Evolutionary conservation across 2,329 filamentous ascomycete species (phyloP).

Genomic region (Colletotrichum limetticola): DNA sequence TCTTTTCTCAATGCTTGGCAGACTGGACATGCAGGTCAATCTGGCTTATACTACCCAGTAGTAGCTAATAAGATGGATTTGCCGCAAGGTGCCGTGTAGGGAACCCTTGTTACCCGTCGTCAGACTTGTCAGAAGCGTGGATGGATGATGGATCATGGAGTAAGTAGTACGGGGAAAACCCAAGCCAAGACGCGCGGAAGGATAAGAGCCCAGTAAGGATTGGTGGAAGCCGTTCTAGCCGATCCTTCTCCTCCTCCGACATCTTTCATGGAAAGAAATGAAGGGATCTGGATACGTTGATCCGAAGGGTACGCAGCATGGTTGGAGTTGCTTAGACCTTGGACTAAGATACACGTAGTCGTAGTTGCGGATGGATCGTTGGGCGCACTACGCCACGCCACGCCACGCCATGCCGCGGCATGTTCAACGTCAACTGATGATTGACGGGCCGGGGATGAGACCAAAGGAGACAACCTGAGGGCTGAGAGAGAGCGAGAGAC

Average conservation of each 20-base stretch:
- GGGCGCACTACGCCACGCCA: not conserved
- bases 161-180: not conserved
- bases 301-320: conserved; percentile 17
- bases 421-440: conserved; percentile 23
- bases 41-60: not conserved
- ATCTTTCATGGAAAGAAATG: conserved; percentile 17
- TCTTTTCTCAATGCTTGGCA: not conserved
- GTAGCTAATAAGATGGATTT: not conserved
- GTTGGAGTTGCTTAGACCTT: not conserved
- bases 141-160: not conserved
- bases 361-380: not conserved
- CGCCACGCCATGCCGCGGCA: not conserved
- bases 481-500: not conserved
- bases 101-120: conserved; percentile 1
- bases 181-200: not conserved
- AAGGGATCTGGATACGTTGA: conserved; percentile 19
- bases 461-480: not conserved
- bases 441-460: conserved; percentile 20
- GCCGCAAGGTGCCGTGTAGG: conserved; percentile 1
- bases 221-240: conserved; percentile 18
- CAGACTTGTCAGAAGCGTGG: conserved; percentile 14
- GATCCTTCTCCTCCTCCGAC: not conserved
- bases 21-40: not conserved
- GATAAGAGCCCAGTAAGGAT: not conserved
- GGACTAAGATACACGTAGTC: not conserved